phyloP scores from a whole-genome alignment of 1,139 yeast species.

The Suhomyces panamericanus region DNA sequence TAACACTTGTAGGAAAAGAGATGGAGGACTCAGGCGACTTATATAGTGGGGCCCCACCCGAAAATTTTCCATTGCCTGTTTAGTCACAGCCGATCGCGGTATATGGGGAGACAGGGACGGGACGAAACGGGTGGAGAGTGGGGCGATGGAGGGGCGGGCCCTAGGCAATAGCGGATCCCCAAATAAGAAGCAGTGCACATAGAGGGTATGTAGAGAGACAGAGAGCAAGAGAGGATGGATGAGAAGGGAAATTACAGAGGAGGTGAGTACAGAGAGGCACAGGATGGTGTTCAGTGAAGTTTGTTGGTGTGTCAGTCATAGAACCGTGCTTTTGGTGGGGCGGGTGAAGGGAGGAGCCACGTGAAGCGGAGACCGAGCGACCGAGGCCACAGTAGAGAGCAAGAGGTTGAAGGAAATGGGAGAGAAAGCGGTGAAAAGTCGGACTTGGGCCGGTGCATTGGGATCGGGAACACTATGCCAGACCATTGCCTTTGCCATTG shows the following conservation, averaged over 20 bases:
- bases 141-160: neutral
- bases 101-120: constrained; percentile 8
- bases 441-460: no score
- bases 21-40: neutral
- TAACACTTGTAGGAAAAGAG: neutral
- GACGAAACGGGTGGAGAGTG: neutral
- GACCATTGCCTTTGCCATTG: no score
- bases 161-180: no score
- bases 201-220: no score
- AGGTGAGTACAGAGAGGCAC: no score
- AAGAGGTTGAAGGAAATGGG: neutral
- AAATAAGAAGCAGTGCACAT: no score
- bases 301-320: neutral
- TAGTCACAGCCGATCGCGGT: neutral
- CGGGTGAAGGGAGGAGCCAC: neutral
- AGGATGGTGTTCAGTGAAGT: no score
- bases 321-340: neutral
- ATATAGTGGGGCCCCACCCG: constrained; percentile 11
- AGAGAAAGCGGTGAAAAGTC: neutral
- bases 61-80: constrained; percentile 9
- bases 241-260: no score
- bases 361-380: neutral
- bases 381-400: neutral
- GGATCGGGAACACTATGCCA: no score
- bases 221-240: no score